Base-by-base conservation (phyloP, 1,284 basidiomycete genomes). In the Papiliotrema nemorosa region DNA sequence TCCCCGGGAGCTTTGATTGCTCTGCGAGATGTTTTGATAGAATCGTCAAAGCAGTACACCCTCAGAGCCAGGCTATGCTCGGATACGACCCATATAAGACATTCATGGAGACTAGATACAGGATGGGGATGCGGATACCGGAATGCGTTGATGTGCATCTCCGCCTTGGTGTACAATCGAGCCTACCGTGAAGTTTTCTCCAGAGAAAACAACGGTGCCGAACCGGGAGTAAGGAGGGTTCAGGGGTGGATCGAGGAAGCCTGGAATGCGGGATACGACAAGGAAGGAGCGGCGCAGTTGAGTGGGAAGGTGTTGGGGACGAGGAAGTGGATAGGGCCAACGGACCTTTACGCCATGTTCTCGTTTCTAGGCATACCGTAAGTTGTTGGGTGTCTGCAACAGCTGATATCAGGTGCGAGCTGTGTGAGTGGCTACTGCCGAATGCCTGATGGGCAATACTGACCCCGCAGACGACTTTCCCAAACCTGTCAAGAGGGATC, bases 91-190 rank as follows among this genome's bases (percentile, higher is more conserved):
- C 83, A 88, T 65, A 79, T 90, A 47, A 40, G 77, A 72, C 53
- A 83, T 82, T 67, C 31, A 43, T 18, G 87, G 82, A 79, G 85
- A 83, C 73, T 73, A 45, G 73, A 75, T 44, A 20, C 88, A 82
- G 87, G 63, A 5, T 76, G 74, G 73, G 73, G 74, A 13, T 77
- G 74, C 51, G 73, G 74, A 16, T 91, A 92, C 67, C 84, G 89
- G 27, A 92, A 91, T 66, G 90, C 86, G 62, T 62, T 88, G 50
- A 92, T 93, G 86, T 78, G 80, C 3, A 88, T 89, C 57, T 78
- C 86, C 1, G 79, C 83, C 5, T 78, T 92, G 16, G 80, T 87
- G 76, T 41, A 59, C 6, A 24, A 55, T 3, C 58, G 62, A 2
- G 36, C 47, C 2, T 67, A 70, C 49, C 43, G 45, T 10, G 18